A percentile compares a stretch with the other conserved stretches of the same genome.
These are phyloP conservation scores for Aechmea fasciata DNA, from an alignment of 176 grass and related monocot genomes.

Conservation along the genomic window DNA sequence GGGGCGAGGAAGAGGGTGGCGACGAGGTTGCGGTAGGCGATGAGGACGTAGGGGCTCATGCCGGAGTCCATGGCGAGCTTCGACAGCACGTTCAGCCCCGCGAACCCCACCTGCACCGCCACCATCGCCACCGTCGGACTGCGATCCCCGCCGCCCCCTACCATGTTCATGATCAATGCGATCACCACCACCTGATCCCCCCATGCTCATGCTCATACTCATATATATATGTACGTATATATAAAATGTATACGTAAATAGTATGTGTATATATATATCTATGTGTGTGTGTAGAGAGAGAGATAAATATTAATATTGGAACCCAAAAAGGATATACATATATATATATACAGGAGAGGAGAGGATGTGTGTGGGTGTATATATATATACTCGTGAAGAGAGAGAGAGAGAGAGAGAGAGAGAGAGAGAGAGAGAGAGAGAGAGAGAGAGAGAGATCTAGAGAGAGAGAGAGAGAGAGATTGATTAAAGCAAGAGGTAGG, in stretches of 20 bases:
- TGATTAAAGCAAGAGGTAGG: not conserved
- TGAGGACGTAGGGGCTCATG: constrained; percentile 91
- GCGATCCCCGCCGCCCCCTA: constrained; percentile 20
- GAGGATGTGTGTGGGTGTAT: not conserved
- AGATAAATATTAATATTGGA: not conserved
- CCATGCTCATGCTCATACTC: not conserved
- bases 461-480: too few relatives aligned
- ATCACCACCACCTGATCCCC: not conserved
- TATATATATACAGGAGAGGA: not conserved
- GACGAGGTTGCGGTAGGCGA: constrained; percentile 83
- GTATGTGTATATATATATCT: not conserved
- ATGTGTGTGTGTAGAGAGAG: not conserved
- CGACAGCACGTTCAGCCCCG: constrained; percentile 74
- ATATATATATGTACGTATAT: too few relatives aligned
- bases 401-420: not conserved
- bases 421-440: constrained; percentile 6
- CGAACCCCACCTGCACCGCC: constrained; percentile 67
- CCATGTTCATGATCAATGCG: not conserved
- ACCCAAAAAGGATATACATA: not conserved
- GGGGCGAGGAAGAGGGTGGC: constrained; percentile 56
- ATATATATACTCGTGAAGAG: not conserved
- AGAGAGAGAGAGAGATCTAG: not conserved
- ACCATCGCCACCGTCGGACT: constrained; percentile 59
- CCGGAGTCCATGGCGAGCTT: constrained; percentile 84
- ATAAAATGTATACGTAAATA: too few relatives aligned